Conservation (phyloP, 2,329 filamentous ascomycete species). For the Plectosphaerella plurivora region DNA sequence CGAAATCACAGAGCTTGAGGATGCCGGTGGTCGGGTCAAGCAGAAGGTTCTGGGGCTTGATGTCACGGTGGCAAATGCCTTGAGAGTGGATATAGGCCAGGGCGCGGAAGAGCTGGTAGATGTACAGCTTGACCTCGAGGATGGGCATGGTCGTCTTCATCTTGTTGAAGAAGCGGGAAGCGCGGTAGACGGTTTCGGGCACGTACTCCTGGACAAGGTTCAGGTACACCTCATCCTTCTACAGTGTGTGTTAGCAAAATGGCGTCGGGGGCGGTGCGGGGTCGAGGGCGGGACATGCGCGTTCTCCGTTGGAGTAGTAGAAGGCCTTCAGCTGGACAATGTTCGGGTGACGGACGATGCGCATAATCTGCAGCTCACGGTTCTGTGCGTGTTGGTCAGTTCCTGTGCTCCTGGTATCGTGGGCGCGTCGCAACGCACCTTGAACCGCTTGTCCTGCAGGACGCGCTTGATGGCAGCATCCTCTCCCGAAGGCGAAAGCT, state of each 20-base stretch:
- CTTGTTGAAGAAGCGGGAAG: constrained; percentile 99
- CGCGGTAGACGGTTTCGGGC: constrained; percentile 95
- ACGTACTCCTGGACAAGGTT: constrained; percentile 98
- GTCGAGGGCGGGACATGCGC: constrained; percentile 54
- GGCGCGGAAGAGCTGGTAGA: constrained; percentile 97
- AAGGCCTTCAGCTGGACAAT: constrained; percentile 99
- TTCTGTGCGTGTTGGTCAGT: constrained; percentile 55
- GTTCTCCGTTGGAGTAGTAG: constrained; percentile 98
- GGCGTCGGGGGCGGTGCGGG: background rate
- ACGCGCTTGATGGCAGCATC: constrained; percentile 99
- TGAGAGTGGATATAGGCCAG: constrained; percentile 98
- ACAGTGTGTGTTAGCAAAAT: constrained; percentile 1
- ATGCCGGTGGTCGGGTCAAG: constrained; percentile 88
- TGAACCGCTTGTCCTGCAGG: constrained; percentile 98
- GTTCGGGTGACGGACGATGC: constrained; percentile 97
- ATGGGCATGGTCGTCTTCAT: constrained; percentile 99
- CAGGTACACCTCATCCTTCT: constrained; percentile 98
- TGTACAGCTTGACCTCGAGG: constrained; percentile 98
- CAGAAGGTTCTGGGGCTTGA: constrained; percentile 97
- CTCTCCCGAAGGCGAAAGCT: constrained; percentile 94
- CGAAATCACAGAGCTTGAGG: constrained; percentile 97
- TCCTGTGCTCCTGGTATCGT: background rate
- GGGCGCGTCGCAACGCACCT: constrained; percentile 52
- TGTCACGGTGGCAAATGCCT: constrained; percentile 97
- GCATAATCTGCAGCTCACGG: constrained; percentile 98